Evolutionary conservation across 257 asterid genomes (phyloP).

Genomic region (Nicotiana noctiflora): DNA sequence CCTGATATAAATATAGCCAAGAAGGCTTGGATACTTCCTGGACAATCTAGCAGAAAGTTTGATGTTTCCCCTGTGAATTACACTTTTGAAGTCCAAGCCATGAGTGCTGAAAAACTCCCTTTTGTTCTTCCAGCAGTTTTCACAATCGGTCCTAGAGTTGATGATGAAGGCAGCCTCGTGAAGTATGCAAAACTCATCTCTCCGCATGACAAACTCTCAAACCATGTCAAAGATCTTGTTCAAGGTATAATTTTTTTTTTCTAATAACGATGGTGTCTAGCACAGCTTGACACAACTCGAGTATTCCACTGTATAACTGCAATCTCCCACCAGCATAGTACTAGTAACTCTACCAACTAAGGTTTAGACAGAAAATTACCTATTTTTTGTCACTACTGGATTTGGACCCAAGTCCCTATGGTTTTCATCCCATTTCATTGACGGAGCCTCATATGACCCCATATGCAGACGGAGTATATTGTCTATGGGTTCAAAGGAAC

Average conservation of each 20-base stretch:
- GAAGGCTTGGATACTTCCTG: constrained; percentile 58
- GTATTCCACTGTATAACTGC: not conserved
- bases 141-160: constrained; percentile 57
- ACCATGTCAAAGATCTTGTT: constrained; percentile 52
- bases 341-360: not conserved
- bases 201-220: constrained; percentile 51
- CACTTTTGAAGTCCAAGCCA: constrained; percentile 71
- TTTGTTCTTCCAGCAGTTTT: constrained; percentile 66
- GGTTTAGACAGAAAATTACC: not conserved
- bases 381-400: not conserved
- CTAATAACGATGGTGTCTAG: not conserved
- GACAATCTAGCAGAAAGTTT: constrained; percentile 34
- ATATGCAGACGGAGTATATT: no score
- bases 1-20: constrained; percentile 37
- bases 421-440: not conserved
- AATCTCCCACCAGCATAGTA: not conserved
- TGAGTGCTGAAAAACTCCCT: constrained; percentile 74
- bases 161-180: constrained; percentile 32
- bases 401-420: not conserved
- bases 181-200: constrained; percentile 62
- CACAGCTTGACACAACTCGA: not conserved
- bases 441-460: no score
- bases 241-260: constrained; percentile 24
- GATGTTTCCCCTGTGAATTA: constrained; percentile 64
- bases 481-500: no score